Conservation (phyloP, 306 rosid genomes). For the Medicago arabica region DNA sequence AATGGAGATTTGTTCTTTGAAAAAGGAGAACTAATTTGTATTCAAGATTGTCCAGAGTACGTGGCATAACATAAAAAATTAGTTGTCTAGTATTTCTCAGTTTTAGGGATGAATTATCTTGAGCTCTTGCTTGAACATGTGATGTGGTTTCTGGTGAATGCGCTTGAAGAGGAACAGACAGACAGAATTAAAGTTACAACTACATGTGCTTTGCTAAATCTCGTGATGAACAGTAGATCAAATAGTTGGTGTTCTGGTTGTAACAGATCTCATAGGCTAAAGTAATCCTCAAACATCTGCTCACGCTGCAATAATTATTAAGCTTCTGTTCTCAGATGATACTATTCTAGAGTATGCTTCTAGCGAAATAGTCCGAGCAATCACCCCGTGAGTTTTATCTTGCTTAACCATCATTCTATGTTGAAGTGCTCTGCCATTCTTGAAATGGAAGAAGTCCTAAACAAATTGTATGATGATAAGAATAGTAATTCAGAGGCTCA, state of each 20-base stretch:
- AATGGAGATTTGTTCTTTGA: too few species aligned
- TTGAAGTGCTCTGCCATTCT: too few species aligned
- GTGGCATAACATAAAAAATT: too few species aligned
- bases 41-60: too few species aligned
- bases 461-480: too few species aligned
- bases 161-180: slow-evolving; percentile 97
- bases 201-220: slow-evolving; percentile 94
- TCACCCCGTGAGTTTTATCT: slow-evolving; percentile 73
- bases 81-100: too few species aligned
- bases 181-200: slow-evolving; percentile 99
- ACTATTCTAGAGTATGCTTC: slow-evolving; percentile 99
- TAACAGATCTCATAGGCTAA: slow-evolving; percentile 62
- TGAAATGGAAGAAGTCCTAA: too few species aligned
- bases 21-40: too few species aligned
- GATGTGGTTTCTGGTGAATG: slow-evolving; percentile 98
- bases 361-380: slow-evolving; percentile 95
- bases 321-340: slow-evolving; percentile 93
- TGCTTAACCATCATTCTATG: background rate
- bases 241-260: slow-evolving; percentile 96
- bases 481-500: too few species aligned
- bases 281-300: slow-evolving; percentile 89
- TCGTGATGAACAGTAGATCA: slow-evolving; percentile 94
- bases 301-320: slow-evolving; percentile 95
- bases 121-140: slow-evolving; percentile 81
- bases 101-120: too few species aligned